Evolutionary conservation across 108 stramenopile genomes (phyloP), one percentile per base, ranked within the genome.

Genomic region (Pseudonitzschia multistriata): DNA sequence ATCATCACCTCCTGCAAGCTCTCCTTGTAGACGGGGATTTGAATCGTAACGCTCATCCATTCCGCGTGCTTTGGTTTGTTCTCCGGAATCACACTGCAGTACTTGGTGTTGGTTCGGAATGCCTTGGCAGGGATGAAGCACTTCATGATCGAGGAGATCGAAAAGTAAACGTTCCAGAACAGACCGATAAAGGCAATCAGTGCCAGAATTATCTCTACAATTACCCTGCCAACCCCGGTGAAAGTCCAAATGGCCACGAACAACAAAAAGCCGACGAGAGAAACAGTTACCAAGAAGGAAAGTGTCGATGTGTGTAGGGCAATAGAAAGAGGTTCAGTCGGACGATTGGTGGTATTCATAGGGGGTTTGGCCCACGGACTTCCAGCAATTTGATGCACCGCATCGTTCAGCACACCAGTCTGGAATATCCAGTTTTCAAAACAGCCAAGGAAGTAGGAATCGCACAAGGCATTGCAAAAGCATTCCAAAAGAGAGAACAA

Each of bases 141-240:
- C 54, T 83, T 83, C 60, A 67, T 70, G 31, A 83, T 79, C 15
- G 66, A 68, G 15, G 67, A 62, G 4, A 79, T 71, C 17, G 74
- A 76, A 62, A 83, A 83, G 52, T 83, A 83, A 0, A 78, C 55
- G 57, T 83, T 83, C 82, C 82, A 83, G 67, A 83, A 83, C 21
- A 83, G 62, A 40, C 82, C 82, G 65, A 83, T 69, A 29, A 83
- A 83, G 22, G 82, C 72, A 42, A 83, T 42, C 6, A 76, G 0
- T 17, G 74, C 82, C 31, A 83, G 55, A 11, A 79, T n/a, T 21
- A 76, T 49, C 53, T 83, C 82, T 13, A 83, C 68, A 47, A 83
- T 56, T 49, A 73, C 54, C 36, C 74, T 62, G 1, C 72, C 82
- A 53, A 71, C 39, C 5, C 54, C 33, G n/a, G 50, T 62, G 55